These are phyloP conservation scores for Rhytidhysteron rufulum DNA, from an alignment of 2,329 filamentous ascomycete genomes.

Conservation along the genomic window DNA sequence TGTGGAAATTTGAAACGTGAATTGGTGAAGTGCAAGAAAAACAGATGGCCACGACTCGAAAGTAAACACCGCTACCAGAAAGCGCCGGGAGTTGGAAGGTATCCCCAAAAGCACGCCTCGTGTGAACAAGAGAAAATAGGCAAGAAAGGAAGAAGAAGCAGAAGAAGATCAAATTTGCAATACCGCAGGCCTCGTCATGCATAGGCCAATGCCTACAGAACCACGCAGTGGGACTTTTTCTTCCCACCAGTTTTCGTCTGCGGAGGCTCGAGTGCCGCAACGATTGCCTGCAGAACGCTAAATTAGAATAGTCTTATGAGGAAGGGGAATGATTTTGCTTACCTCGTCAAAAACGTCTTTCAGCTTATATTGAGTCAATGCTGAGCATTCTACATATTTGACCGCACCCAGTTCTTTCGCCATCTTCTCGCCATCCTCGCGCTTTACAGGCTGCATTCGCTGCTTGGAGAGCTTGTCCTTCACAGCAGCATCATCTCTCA, in stretches of 20 bases:
- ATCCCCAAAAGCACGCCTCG: conserved; percentile 36
- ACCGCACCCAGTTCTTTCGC: conserved; percentile 95
- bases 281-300: conserved; percentile 67
- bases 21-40: conserved; percentile 8
- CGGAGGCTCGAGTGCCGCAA: conserved; percentile 87
- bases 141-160: conserved; percentile 18
- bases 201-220: conserved; percentile 27
- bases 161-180: neutral
- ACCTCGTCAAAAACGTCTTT: conserved; percentile 99
- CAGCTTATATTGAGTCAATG: conserved; percentile 94
- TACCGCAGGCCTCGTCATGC: conserved; percentile 1
- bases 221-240: conserved; percentile 33
- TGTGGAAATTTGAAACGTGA: conserved; percentile 10
- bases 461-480: conserved; percentile 90
- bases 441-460: conserved; percentile 89
- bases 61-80: conserved; percentile 37
- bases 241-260: conserved; percentile 63
- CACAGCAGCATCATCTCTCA: conserved; percentile 83
- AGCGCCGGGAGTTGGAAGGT: conserved; percentile 36
- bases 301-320: conserved; percentile 1
- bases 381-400: conserved; percentile 98
- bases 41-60: conserved; percentile 21
- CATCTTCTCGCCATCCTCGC: conserved; percentile 93
- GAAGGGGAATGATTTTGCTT: conserved; percentile 28
- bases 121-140: conserved; percentile 25